phyloP scores from a whole-genome alignment of 2,329 filamentous ascomycete species.

The Microdochium bolleyi region DNA sequence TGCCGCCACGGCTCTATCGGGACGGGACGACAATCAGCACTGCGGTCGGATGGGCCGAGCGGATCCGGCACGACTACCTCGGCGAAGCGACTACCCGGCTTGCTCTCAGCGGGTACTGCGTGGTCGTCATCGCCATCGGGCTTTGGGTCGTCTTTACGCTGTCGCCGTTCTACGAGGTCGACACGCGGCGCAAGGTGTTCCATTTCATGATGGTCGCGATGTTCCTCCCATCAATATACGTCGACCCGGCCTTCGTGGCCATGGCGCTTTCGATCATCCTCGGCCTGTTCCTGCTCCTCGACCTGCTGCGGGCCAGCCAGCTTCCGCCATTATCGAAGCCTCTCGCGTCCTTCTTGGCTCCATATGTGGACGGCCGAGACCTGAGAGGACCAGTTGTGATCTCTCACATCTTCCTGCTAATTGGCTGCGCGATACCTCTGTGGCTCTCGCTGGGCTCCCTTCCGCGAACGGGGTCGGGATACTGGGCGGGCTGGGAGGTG shows the following conservation, averaged over 20 bases:
- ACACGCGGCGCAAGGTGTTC: slow-evolving; percentile 93
- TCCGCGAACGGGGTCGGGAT: slow-evolving; percentile 43
- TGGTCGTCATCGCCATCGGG: slow-evolving; percentile 59
- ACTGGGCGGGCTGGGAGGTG: slow-evolving; percentile 69
- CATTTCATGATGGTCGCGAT: slow-evolving; percentile 98
- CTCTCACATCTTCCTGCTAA: slow-evolving; percentile 89
- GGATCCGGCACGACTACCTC: slow-evolving; percentile 54
- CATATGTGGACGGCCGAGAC: slow-evolving; percentile 91
- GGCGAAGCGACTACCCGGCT: slow-evolving; percentile 80
- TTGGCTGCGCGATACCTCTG: slow-evolving; percentile 89
- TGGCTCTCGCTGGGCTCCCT: slow-evolving; percentile 79
- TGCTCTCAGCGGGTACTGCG: slow-evolving; percentile 66
- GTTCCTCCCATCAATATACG: slow-evolving; percentile 77
- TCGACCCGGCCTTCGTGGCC: slow-evolving; percentile 78
- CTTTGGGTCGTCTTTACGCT: slow-evolving; percentile 68
- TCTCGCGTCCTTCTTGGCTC: slow-evolving; percentile 78
- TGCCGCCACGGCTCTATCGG: slow-evolving; percentile 46
- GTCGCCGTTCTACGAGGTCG: slow-evolving; percentile 75
- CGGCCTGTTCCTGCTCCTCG: slow-evolving; percentile 78
- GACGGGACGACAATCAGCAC: slow-evolving; percentile 13
- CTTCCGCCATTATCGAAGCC: slow-evolving; percentile 83
- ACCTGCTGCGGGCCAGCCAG: slow-evolving; percentile 83
- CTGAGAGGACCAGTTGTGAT: slow-evolving; percentile 90
- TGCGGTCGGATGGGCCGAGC: slow-evolving; percentile 50
- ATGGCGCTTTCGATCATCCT: slow-evolving; percentile 75